Conservation (phyloP, 148 eudicot genomes). For the Spergularia marina region DNA sequence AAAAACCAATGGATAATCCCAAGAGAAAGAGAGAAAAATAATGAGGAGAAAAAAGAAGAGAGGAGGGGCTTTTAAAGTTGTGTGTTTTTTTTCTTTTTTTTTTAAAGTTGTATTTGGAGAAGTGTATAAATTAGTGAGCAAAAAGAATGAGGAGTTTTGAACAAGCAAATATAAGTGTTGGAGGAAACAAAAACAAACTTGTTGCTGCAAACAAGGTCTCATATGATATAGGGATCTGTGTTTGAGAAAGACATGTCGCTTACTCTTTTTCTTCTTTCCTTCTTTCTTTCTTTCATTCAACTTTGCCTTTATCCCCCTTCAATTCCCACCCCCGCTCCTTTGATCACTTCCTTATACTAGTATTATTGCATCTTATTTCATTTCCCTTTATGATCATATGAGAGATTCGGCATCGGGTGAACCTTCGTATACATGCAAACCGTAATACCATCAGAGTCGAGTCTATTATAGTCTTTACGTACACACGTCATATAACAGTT, state of each 20-base stretch:
- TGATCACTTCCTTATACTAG: slow-evolving; percentile 1
- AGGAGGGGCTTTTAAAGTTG: too few relatives aligned
- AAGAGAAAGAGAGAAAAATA: slow-evolving; percentile 23
- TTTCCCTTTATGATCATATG: too few relatives aligned
- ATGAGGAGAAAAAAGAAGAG: slow-evolving; percentile 2
- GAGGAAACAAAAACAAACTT: slow-evolving; percentile 15
- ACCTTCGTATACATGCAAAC: too few relatives aligned
- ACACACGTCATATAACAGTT: too few relatives aligned
- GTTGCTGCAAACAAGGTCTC: slow-evolving; percentile 21
- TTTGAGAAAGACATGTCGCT: slow-evolving; percentile 57
- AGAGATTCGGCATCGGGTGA: too few relatives aligned
- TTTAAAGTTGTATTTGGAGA: not conserved
- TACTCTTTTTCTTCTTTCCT: slow-evolving; percentile 24
- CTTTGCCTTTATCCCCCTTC: slow-evolving; percentile 32
- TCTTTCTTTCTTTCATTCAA: slow-evolving; percentile 34
- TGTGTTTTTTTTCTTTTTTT: too few relatives aligned
- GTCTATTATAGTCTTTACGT: too few relatives aligned
- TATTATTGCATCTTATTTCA: not conserved
- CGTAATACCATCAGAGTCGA: too few relatives aligned
- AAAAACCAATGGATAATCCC: slow-evolving; percentile 39
- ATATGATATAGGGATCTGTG: slow-evolving; percentile 71
- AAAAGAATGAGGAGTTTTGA: slow-evolving; percentile 25
- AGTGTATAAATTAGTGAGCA: slow-evolving; percentile 18
- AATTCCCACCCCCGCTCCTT: not conserved
- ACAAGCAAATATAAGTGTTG: slow-evolving; percentile 24